Evolutionary conservation across 2,329 filamentous ascomycete genomes (phyloP), one percentile per base, ranked within the genome.

Genomic region (Aspergillus tamarii): DNA sequence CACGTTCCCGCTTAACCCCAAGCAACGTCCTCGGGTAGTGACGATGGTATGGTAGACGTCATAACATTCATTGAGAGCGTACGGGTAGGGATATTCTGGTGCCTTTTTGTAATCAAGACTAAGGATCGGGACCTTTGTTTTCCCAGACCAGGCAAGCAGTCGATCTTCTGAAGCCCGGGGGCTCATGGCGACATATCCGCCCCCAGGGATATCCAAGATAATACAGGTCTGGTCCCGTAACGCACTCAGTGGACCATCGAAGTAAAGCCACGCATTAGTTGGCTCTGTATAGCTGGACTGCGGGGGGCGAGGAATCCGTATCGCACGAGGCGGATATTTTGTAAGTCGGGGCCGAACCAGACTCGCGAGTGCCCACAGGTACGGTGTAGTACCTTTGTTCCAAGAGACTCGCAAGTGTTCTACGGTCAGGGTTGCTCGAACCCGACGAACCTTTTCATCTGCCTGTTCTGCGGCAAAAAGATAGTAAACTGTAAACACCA

Each of bases 101-200:
- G 92, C 92, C 74, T 95, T 95, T 69, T 86, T 87, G 79, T 99
- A 99, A 74, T 99, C 93, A 63, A 99, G 79, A 71, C 94, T 97
- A 61, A 99, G 80, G 7, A 99, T 86, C 0, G 95, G 94, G n/a
- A 97, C 77, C 0, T 93, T 92, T 0, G 92, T 92, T 77, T 91
- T 94, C 19, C 91, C 91, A 0, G 95, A 93, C 95, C 95, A 99
- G 2, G 91, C 89, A 70, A 97, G 88, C 21, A 99, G 83, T 78
- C 96, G 96, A 77, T 99, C 95, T 74, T 99, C 95, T 71, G 96
- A 93, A 71, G 90, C 92, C 54, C 95, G 84, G n/a, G 95, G 95
- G 63, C 92, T 89, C 95, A 99, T 99, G 21, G 95, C 94, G 14
- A 99, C 94, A 69, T 96, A 99, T 0, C 95, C 95, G 36, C 95